Conservation (phyloP, 352 stramenopile species). For the Lagenidium sp. region DNA sequence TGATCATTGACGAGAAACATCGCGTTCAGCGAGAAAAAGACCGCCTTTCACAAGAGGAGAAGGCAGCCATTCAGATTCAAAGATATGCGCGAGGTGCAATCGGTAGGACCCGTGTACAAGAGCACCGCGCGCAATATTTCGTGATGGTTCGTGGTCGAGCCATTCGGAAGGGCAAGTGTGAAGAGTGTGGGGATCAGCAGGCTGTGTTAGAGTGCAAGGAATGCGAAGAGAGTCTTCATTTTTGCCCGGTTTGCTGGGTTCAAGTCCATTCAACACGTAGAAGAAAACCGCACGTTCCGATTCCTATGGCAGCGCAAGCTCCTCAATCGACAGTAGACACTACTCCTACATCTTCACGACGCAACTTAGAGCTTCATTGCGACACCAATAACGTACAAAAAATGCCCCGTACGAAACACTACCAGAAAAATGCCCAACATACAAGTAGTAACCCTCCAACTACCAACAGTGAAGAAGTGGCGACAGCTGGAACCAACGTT, state of each 20-base stretch:
- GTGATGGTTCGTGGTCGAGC: constrained; percentile 57
- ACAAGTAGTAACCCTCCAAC: no score
- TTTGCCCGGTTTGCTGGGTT: constrained; percentile 69
- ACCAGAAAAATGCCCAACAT: no score
- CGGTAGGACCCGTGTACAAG: constrained; percentile 25
- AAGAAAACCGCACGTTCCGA: constrained; percentile 43
- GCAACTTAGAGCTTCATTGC: no score
- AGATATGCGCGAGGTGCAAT: constrained; percentile 30
- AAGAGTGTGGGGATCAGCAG: constrained; percentile 58
- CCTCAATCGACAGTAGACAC: no score
- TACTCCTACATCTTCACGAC: no score
- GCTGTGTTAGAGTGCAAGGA: constrained; percentile 58
- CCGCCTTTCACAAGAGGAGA: constrained; percentile 27
- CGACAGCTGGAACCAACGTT: no score
- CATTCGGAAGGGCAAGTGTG: constrained; percentile 57
- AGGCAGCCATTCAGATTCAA: constrained; percentile 35
- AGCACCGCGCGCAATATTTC: constrained; percentile 50
- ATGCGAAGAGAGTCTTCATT: constrained; percentile 59
- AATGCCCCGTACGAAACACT: no score
- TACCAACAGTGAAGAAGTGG: no score
- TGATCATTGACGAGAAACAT: constrained; percentile 20
- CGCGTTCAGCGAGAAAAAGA: constrained; percentile 19
- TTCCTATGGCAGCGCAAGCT: constrained; percentile 46
- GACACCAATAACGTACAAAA: no score
- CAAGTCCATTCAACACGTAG: constrained; percentile 52